A percentile compares a stretch with the other conserved stretches of the same genome.
phyloP scores from a whole-genome alignment of 345 rosid genomes.

The Jatropha curcas region DNA sequence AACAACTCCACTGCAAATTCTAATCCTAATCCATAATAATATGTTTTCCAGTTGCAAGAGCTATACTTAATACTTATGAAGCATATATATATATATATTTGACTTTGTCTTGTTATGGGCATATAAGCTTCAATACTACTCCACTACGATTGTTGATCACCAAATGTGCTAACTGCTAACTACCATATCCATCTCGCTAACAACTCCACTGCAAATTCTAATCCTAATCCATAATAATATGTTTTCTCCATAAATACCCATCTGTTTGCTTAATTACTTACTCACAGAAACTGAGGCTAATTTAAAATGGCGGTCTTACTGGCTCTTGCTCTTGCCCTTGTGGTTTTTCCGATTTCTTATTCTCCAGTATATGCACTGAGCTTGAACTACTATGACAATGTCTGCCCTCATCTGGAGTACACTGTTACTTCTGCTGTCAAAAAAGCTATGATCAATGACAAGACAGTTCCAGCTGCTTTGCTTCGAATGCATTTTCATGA shows the following conservation, averaged over 20 bases:
- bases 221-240: not conserved
- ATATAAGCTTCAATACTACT: conserved; percentile 51
- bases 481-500: conserved; percentile 92
- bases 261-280: not conserved
- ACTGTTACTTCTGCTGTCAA: conserved; percentile 52
- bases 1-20: conserved; percentile 41
- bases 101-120: not conserved
- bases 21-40: too few species aligned
- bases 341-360: conserved; percentile 26
- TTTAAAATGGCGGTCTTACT: conserved; percentile 33
- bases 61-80: too few species aligned
- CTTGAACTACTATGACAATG: conserved; percentile 53
- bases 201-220: conserved; percentile 37
- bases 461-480: conserved; percentile 76
- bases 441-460: conserved; percentile 64
- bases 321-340: conserved; percentile 21
- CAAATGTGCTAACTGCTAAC: conserved; percentile 72
- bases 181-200: conserved; percentile 32
- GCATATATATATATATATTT: too few species aligned
- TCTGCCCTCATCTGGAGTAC: conserved; percentile 64
- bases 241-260: conserved; percentile 21
- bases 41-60: too few species aligned
- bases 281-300: too few species aligned
- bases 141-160: conserved; percentile 51
- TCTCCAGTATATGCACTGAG: conserved; percentile 48